A percentile compares a stretch with the other conserved stretches of the same genome.
Evolutionary conservation across 768 basidiomycete genomes (phyloP).

Genomic region (Panaeolus cyanescens): DNA sequence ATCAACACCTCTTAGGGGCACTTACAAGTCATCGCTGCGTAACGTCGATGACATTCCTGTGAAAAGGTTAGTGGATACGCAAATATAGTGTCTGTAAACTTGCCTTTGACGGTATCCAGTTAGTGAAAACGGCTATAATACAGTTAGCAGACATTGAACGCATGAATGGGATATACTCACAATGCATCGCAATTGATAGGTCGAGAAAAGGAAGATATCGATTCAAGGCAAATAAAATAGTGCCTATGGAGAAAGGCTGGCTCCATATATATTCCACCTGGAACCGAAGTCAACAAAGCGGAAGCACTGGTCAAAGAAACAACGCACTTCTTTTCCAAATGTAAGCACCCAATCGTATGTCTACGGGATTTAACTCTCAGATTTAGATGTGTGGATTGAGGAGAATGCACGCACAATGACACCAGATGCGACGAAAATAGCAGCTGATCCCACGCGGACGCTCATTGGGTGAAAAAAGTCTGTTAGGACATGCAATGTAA

Average conservation of each 20-base stretch:
- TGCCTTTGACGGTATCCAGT: neutral
- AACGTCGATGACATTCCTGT: neutral
- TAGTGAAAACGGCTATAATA: neutral
- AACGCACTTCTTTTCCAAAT: neutral
- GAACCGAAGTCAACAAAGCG: neutral
- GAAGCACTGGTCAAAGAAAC: too few relatives aligned
- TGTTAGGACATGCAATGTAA: too few relatives aligned
- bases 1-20: too few relatives aligned
- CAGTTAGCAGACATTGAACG: neutral
- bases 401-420: neutral
- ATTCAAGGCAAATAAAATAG: slow-evolving; percentile 1
- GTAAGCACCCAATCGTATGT: neutral
- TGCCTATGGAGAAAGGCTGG: neutral
- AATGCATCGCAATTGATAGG: neutral
- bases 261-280: slow-evolving; percentile 4
- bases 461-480: neutral
- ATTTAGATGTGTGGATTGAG: neutral
- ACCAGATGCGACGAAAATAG: neutral
- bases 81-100: neutral
- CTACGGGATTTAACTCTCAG: neutral
- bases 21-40: neutral
- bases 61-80: neutral
- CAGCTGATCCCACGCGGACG: neutral
- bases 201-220: slow-evolving; percentile 5
- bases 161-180: neutral